phyloP scores from a whole-genome alignment of 2,329 filamentous ascomycete species.

The Bipolaris oryzae region DNA sequence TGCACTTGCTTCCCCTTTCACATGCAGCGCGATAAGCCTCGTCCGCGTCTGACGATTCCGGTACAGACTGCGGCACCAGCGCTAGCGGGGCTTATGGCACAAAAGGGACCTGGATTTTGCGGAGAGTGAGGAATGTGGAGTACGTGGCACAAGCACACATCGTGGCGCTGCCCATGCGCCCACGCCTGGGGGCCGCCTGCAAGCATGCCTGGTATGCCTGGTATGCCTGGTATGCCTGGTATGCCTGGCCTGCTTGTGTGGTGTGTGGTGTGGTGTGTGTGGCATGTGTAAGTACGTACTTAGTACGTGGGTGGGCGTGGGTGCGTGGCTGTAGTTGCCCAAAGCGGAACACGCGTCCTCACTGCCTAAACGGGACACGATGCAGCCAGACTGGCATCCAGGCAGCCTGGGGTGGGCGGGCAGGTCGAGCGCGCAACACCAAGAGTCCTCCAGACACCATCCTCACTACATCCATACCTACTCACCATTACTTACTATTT shows the following conservation, averaged over 20 bases:
- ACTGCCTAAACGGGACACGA: neutral
- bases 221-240: too few relatives aligned
- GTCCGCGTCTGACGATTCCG: constrained; percentile 8
- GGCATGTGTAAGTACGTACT: too few relatives aligned
- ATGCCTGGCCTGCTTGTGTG: too few relatives aligned
- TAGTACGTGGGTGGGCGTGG: neutral
- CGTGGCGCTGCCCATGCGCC: constrained; percentile 4
- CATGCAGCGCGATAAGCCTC: constrained; percentile 29
- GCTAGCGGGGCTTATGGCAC: constrained; percentile 13
- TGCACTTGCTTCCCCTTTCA: constrained; percentile 23
- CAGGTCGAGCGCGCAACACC: neutral
- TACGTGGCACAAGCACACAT: constrained; percentile 10
- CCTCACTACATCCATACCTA: too few relatives aligned
- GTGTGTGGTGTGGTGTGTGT: too few relatives aligned
- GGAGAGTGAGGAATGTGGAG: constrained; percentile 16
- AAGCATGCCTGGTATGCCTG: too few relatives aligned
- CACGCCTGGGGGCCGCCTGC: too few relatives aligned
- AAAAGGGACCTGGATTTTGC: constrained; percentile 14
- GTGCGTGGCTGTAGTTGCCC: constrained; percentile 14
- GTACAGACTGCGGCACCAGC: constrained; percentile 13
- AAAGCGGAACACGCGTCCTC: constrained; percentile 19
- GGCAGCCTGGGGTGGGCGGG: neutral
- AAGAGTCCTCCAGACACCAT: too few relatives aligned
- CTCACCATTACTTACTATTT: too few relatives aligned
- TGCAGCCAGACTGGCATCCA: too few relatives aligned